phyloP scores from a whole-genome alignment of 352 stramenopile genomes.

The Globisporangium recalcitrans region DNA sequence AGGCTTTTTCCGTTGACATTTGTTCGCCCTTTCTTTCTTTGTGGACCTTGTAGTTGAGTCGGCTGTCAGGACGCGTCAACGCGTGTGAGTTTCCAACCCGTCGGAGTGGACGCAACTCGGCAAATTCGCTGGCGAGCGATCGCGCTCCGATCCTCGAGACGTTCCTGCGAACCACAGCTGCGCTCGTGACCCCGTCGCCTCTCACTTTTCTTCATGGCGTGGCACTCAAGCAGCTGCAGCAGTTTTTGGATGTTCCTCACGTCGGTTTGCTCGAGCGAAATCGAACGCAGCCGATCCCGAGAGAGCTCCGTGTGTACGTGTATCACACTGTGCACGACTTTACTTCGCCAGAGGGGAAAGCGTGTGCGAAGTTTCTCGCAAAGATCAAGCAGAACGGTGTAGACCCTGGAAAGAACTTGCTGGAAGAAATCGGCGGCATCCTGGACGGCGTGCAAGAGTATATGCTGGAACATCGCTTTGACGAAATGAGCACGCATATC shows the following conservation, averaged over 20 bases:
- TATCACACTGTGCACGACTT: constrained; percentile 77
- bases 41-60: constrained; percentile 43
- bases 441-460: constrained; percentile 82
- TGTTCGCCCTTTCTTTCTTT: neutral
- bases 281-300: constrained; percentile 68
- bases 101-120: constrained; percentile 47
- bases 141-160: constrained; percentile 68
- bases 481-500: constrained; percentile 68
- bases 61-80: constrained; percentile 57
- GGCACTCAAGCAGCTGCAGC: constrained; percentile 74
- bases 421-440: constrained; percentile 74
- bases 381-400: constrained; percentile 50
- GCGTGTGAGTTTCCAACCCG: constrained; percentile 71
- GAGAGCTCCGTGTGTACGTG: constrained; percentile 72
- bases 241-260: constrained; percentile 76
- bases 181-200: constrained; percentile 69
- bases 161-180: constrained; percentile 67
- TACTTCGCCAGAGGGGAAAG: constrained; percentile 75
- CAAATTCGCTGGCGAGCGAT: constrained; percentile 54
- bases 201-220: constrained; percentile 69
- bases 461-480: constrained; percentile 80
- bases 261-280: constrained; percentile 68
- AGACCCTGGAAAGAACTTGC: constrained; percentile 42
- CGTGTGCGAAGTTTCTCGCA: constrained; percentile 62
- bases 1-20: neutral